Conservation (phyloP, 352 stramenopile species). For the Peronospora destructor region DNA sequence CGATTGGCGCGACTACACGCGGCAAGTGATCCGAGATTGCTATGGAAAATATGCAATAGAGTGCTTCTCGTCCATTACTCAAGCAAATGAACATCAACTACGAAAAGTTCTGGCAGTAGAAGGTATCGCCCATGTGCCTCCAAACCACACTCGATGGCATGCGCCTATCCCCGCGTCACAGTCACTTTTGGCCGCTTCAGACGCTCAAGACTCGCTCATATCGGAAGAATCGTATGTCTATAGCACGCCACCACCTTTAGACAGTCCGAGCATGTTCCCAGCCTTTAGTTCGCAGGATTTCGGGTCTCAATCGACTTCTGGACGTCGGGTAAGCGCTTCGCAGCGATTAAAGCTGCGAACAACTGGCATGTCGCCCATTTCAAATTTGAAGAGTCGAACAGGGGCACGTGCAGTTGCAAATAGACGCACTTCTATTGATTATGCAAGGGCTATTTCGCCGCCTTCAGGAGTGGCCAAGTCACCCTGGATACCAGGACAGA, state of each 20-base stretch:
- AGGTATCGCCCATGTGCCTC: constrained; percentile 27
- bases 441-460: constrained; percentile 24
- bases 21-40: constrained; percentile 24
- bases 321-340: constrained; percentile 33
- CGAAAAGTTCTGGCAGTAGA: constrained; percentile 28
- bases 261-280: constrained; percentile 41
- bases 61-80: constrained; percentile 19
- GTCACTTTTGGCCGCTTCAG: constrained; percentile 6
- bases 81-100: constrained; percentile 34
- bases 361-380: constrained; percentile 58
- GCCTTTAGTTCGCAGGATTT: constrained; percentile 59
- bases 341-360: constrained; percentile 48
- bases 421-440: constrained; percentile 22
- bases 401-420: no score
- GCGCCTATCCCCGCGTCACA: constrained; percentile 20
- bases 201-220: constrained; percentile 14
- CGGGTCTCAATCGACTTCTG: constrained; percentile 13
- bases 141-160: constrained; percentile 29
- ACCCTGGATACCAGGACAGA: constrained; percentile 21
- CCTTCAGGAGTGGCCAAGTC: constrained; percentile 24
- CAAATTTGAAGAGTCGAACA: no score
- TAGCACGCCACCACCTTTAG: constrained; percentile 32
- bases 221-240: constrained; percentile 65
- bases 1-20: constrained; percentile 44
- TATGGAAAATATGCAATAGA: constrained; percentile 33